Percentiles rank a stretch among this genome's conserved stretches.
phyloP scores from a whole-genome alignment of 768 basidiomycete genomes.

The Boletus tomentosulus region DNA sequence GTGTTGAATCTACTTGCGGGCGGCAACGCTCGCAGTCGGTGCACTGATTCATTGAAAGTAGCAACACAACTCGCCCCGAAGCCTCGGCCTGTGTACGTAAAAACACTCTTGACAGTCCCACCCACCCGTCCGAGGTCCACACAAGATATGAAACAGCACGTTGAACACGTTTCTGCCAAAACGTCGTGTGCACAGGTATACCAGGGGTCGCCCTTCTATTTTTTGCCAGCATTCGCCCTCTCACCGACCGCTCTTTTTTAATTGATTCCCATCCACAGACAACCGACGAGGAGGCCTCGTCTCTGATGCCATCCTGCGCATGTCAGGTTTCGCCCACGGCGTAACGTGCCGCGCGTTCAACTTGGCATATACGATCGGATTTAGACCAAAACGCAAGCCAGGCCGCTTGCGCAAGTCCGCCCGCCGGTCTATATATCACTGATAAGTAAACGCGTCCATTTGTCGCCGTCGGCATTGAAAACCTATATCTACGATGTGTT shows the following conservation, averaged over 20 bases:
- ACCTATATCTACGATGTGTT: constrained; percentile 2
- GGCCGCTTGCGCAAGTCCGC: constrained; percentile 4
- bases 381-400: constrained; percentile 1
- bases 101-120: not conserved
- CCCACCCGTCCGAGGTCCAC: constrained; percentile 11
- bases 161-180: constrained; percentile 21
- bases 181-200: constrained; percentile 6
- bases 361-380: not conserved
- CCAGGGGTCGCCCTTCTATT: not conserved
- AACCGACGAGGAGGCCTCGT: constrained; percentile 1
- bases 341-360: not conserved
- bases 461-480: constrained; percentile 1
- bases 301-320: not conserved
- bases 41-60: not conserved
- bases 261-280: constrained; percentile 1
- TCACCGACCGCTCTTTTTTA: constrained; percentile 4
- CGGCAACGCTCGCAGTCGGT: not conserved
- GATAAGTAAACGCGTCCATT: constrained; percentile 6
- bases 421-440: not conserved
- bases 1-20: not conserved
- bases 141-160: constrained; percentile 6
- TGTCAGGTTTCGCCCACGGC: not conserved
- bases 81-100: constrained; percentile 16
- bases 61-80: not conserved
- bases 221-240: not conserved